Percentiles rank a stretch among this genome's conserved stretches.
Conservation (phyloP, 495 filamentous ascomycete species). For the Evernia prunastri region DNA sequence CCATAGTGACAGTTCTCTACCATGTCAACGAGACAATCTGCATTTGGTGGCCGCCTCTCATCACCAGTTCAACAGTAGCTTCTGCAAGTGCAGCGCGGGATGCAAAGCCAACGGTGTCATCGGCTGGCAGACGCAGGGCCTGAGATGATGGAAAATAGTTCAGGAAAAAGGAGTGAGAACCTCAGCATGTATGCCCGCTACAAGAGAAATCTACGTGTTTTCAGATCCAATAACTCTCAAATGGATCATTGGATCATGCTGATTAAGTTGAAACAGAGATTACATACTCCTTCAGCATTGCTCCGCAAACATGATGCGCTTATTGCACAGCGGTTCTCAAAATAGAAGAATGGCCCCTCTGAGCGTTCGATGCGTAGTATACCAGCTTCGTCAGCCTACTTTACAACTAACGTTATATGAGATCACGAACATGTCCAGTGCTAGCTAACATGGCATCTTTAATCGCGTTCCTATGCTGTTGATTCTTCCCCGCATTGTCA, state of each 20-base stretch:
- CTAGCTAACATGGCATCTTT: not conserved
- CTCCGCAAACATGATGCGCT: not conserved
- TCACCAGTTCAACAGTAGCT: slow-evolving; percentile 4
- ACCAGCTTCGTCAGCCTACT: not conserved
- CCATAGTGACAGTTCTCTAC: not conserved
- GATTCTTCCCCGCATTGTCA: slow-evolving; percentile 5
- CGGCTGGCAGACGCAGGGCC: not conserved
- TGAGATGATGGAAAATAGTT: slow-evolving; percentile 1
- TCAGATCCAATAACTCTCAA: not conserved
- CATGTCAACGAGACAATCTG: slow-evolving; percentile 2
- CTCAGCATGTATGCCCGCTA: not conserved
- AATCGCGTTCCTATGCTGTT: slow-evolving; percentile 3
- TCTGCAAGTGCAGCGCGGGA: slow-evolving; percentile 4
- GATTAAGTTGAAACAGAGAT: not conserved
- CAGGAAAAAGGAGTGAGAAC: slow-evolving; percentile 4
- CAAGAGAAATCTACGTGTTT: not conserved
- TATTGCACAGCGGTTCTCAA: slow-evolving; percentile 1
- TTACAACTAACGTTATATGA: not conserved
- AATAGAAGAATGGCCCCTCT: slow-evolving; percentile 2
- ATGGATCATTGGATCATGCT: not conserved
- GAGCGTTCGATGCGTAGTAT: not conserved
- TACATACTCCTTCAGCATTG: slow-evolving; percentile 1
- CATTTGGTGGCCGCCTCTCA: not conserved
- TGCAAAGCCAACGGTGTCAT: slow-evolving; percentile 1
- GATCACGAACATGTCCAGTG: not conserved